phyloP scores from a whole-genome alignment of 2,329 filamentous ascomycete species.

The Tolypocladium sp. region DNA sequence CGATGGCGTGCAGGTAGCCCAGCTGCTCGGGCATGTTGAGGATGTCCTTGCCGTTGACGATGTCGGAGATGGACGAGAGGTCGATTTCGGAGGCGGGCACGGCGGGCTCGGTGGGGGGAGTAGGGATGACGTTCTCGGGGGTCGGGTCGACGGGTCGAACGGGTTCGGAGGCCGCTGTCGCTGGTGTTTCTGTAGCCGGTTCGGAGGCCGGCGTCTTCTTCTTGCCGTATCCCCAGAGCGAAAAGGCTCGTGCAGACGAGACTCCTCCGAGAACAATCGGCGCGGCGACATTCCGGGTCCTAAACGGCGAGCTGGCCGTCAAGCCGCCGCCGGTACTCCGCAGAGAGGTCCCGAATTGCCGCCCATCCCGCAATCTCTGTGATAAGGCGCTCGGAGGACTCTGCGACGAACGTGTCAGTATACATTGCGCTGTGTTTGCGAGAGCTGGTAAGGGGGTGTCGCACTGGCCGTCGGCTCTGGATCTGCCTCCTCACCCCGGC shows the following conservation, averaged over 20 bases:
- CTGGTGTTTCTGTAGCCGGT: slow-evolving; percentile 7
- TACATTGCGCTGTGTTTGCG: neutral
- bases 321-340: slow-evolving; percentile 12
- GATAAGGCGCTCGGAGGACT: slow-evolving; percentile 15
- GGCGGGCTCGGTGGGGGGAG: slow-evolving; percentile 11
- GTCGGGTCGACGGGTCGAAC: slow-evolving; percentile 1
- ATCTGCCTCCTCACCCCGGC: slow-evolving; percentile 19
- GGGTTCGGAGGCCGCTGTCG: slow-evolving; percentile 9
- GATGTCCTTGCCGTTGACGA: slow-evolving; percentile 31
- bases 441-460: neutral
- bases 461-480: slow-evolving; percentile 11
- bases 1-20: slow-evolving; percentile 74
- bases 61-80: slow-evolving; percentile 21
- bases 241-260: slow-evolving; percentile 19
- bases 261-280: slow-evolving; percentile 21
- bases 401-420: slow-evolving; percentile 12
- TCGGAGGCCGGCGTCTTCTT: slow-evolving; percentile 12
- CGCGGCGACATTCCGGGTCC: slow-evolving; percentile 10
- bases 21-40: slow-evolving; percentile 62
- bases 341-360: slow-evolving; percentile 24
- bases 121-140: slow-evolving; percentile 6
- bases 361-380: slow-evolving; percentile 21
- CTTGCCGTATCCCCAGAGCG: slow-evolving; percentile 24
- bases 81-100: slow-evolving; percentile 20
- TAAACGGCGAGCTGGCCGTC: slow-evolving; percentile 12